Evolutionary conservation across 305 asterid genomes (phyloP), one percentile per base, ranked within the genome.

Genomic region (Rubia peregrina): DNA sequence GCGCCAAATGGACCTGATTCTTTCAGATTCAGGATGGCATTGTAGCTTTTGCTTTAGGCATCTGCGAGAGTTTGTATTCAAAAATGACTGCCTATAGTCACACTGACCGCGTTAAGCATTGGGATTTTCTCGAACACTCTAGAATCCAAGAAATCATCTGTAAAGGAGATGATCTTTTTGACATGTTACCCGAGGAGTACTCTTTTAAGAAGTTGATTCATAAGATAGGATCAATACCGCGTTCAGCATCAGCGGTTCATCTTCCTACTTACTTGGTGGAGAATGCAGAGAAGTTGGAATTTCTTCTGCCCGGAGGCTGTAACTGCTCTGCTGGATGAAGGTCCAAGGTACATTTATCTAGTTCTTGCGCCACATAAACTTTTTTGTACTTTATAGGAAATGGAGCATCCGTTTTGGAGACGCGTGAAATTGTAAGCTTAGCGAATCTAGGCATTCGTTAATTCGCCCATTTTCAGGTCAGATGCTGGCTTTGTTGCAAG

Each of bases 231-330:
- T 65, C 96, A 1, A 83, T 92, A 36, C 89, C 96, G 0, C 85
- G 77, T 44, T 88, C 98, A 3, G 80, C 88, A 14, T 92, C 98
- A 1, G 98, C 94, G 0, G 95, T 92, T 56, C 89, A 90, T 62
- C 78, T 89, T 62, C 96, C 98, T 16, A 82, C 92, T 9, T 83
- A 79, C 73, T 73, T 92, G 88, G 84, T 92, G 7, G 80, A 88
- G 76, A 82, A 89, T 61, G 95, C 96, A 6, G 88, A 84, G 6
- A 84, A 77, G 74, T 92, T 88, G 76, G 77, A 72, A 74, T 92
- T 87, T 76, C 96, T 92, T 57, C 87, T 92, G 8, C 96, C 96
- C 0, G 98, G 98, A 68, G 96, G 96, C 11, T 91, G 98, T 73
- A 53, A 42, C 9, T 89, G 98, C 11, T 55, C 76, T 16, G 71